Conservation (phyloP, 805 yeast species). For the Zygotorulaspora chibaensis region DNA sequence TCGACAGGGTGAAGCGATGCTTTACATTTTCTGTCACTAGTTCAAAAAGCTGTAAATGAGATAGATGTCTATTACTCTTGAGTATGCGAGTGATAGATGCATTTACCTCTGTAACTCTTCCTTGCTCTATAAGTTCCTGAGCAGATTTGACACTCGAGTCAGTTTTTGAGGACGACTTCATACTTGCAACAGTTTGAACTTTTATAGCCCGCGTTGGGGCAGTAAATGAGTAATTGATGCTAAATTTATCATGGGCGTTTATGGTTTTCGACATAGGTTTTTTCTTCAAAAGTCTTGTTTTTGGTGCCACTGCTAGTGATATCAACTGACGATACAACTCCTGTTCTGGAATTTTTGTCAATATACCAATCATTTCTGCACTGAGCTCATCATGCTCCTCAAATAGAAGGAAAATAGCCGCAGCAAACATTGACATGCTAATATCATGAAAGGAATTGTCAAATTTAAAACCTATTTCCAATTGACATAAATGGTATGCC, state of each 20-base stretch:
- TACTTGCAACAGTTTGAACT: slow-evolving; percentile 54
- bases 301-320: slow-evolving; percentile 80
- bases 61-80: slow-evolving; percentile 63
- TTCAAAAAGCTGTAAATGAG: slow-evolving; percentile 62
- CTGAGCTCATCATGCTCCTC: slow-evolving; percentile 52
- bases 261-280: slow-evolving; percentile 72
- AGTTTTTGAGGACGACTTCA: slow-evolving; percentile 3
- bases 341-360: slow-evolving; percentile 65
- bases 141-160: slow-evolving; percentile 39
- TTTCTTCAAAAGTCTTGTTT: slow-evolving; percentile 69
- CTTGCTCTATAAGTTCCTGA: slow-evolving; percentile 52
- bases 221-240: slow-evolving; percentile 63
- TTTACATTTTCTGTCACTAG: slow-evolving; percentile 59
- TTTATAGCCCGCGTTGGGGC: slow-evolving; percentile 67
- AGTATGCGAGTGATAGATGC: slow-evolving; percentile 87
- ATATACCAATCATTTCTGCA: slow-evolving; percentile 54
- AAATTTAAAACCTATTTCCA: slow-evolving; percentile 70
- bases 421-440: slow-evolving; percentile 75
- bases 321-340: slow-evolving; percentile 76
- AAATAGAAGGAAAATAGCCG: slow-evolving; percentile 72
- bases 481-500: slow-evolving; percentile 81
- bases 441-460: slow-evolving; percentile 70
- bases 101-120: slow-evolving; percentile 65
- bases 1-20: slow-evolving; percentile 65
- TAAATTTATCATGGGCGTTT: slow-evolving; percentile 56